Evolutionary conservation across 2,329 filamentous ascomycete species (phyloP).

Genomic region (Neofusicoccum sp.): DNA sequence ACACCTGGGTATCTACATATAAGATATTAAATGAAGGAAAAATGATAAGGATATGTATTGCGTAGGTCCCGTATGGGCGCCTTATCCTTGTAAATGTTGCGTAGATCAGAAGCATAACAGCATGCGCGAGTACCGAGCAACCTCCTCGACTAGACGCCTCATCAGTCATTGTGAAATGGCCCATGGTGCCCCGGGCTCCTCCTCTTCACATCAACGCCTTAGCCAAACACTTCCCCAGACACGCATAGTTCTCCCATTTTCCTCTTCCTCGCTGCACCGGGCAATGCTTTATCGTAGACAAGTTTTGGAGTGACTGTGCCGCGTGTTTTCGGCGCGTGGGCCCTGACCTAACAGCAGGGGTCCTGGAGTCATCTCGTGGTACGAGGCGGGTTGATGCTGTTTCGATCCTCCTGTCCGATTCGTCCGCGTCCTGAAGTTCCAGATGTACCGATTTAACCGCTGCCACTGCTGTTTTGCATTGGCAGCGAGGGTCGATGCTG

Average conservation of each 20-base stretch:
- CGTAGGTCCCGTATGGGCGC: neutral
- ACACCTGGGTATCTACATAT: constrained; percentile 12
- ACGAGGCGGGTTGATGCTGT: neutral
- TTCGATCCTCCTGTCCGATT: neutral
- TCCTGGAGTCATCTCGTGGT: neutral
- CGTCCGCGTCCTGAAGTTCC: neutral
- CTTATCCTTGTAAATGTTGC: constrained; percentile 9
- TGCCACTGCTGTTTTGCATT: constrained; percentile 18
- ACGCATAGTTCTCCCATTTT: neutral
- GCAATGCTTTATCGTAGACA: neutral
- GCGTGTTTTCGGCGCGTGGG: neutral
- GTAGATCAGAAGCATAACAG: neutral
- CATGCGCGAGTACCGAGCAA: neutral
- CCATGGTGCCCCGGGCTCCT: neutral
- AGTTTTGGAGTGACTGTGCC: neutral
- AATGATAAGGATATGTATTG: neutral
- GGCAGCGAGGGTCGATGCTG: constrained; percentile 14
- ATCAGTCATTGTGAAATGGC: neutral
- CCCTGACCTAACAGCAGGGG: neutral
- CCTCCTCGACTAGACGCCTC: neutral
- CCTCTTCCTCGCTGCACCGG: neutral
- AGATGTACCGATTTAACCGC: neutral
- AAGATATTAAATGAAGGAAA: neutral
- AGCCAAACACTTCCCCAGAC: constrained; percentile 8
- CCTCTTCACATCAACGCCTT: constrained; percentile 1